Evolutionary conservation across 2,329 filamentous ascomycete species (phyloP).

Genomic region (Ophiobolus disseminans): DNA sequence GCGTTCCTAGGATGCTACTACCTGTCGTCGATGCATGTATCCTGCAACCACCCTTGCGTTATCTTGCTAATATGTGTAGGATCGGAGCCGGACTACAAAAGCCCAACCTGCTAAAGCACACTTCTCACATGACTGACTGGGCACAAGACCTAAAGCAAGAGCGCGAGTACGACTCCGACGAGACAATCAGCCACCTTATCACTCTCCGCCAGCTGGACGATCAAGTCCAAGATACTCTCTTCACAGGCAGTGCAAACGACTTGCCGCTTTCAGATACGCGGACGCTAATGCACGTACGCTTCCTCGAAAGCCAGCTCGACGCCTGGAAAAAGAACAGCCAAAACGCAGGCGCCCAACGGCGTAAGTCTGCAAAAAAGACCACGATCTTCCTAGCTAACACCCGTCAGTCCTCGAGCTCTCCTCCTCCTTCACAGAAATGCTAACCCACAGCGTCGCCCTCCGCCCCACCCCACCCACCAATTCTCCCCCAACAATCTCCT

Average conservation of each 20-base stretch:
- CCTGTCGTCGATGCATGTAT: slow-evolving; percentile 40
- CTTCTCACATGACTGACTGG: slow-evolving; percentile 38
- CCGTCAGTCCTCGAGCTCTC: slow-evolving; percentile 36
- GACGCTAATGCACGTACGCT: slow-evolving; percentile 37
- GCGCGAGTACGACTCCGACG: slow-evolving; percentile 36
- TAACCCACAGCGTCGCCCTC: slow-evolving; percentile 36
- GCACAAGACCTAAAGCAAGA: slow-evolving; percentile 23
- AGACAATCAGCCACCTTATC: slow-evolving; percentile 31
- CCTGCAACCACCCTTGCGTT: too few relatives aligned
- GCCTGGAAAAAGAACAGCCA: slow-evolving; percentile 28
- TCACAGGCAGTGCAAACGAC: slow-evolving; percentile 24
- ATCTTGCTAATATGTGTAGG: slow-evolving; percentile 18
- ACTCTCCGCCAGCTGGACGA: slow-evolving; percentile 41
- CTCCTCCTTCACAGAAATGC: slow-evolving; percentile 35
- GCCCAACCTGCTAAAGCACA: slow-evolving; percentile 42
- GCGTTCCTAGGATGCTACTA: slow-evolving; percentile 46
- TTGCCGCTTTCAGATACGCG: slow-evolving; percentile 36
- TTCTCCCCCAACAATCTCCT: slow-evolving; percentile 1
- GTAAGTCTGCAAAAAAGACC: slow-evolving; percentile 15
- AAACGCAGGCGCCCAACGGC: slow-evolving; percentile 19
- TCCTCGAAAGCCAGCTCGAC: slow-evolving; percentile 36
- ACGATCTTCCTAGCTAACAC: slow-evolving; percentile 1
- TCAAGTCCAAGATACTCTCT: slow-evolving; percentile 40
- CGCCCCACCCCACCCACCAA: slow-evolving; percentile 16
- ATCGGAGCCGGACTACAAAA: slow-evolving; percentile 38